Base-by-base conservation (phyloP, 164 flowering plant genomes). In the Amborella trichopoda region DNA sequence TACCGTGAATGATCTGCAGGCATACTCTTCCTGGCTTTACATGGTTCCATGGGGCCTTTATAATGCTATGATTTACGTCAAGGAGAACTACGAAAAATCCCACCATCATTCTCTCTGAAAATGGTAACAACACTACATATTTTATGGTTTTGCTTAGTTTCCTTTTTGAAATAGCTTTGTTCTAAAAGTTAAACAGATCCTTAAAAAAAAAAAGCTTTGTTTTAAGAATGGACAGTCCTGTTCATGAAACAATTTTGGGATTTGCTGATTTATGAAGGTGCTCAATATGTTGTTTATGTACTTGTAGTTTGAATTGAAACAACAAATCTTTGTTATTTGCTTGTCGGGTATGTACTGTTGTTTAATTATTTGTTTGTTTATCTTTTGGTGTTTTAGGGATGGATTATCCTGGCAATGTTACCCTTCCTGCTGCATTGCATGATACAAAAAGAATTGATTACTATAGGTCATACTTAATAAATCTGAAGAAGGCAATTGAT, bases 371-470 rank as follows among this genome's bases (percentile, higher is more conserved):
- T n/a, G n/a, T n/a, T n/a, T n/a, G n/a, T n/a, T n/a, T n/a, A n/a
- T n/a, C n/a, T n/a, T n/a, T n/a, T n/a, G n/a, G n/a, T n/a, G n/a
- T n/a, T n/a, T n/a, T 59, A 88, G 97, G 97, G 33, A 90, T 81
- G 95, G 95, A 90, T 64, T 74, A 90, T 42, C 91, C 97, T 1
- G 95, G 94, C 0, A 77, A 76, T 60, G 68, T 79, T 14, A 78
- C 82, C 2, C 68, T 81, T 40, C 40, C 76, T 0, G 28, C 55
- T 22, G 97, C 71, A 23, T 28, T 78, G 53, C 76, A 75, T 13
- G 97, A 90, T 64, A 73, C 69, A 32, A 58, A 53, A 11, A 78
- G 94, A 61, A 70, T 85, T 38, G 54, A 69, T 49, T 89, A 33
- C 63, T 86, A 78, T 72, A 74, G 49, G 36, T 52, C 62, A 46